Base-by-base conservation (phyloP, 352 stramenopile genomes). In the Phytophthora hibernalis region DNA sequence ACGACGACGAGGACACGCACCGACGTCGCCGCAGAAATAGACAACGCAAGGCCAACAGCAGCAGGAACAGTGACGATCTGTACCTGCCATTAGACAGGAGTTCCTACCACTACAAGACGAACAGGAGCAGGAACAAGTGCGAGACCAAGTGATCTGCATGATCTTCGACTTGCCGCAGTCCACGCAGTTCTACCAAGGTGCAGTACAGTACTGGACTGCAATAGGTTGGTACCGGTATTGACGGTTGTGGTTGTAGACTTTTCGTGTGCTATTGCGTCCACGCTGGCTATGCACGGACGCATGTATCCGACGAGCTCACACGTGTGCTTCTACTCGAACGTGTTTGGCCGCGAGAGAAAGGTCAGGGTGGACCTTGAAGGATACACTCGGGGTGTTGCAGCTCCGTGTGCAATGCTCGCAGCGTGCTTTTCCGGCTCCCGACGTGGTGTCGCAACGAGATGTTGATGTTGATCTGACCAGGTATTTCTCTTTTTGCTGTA, bases 281-380 rank as follows among this genome's bases (percentile, higher is more conserved):
- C 85, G 58, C 77, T 95, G 49, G 82, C 84, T 66, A 93, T 93
- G 85, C 87, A 96, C 73, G 87, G 87, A 48, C 85, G 87, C 61
- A 96, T 96, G 87, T 96, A 96, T 79, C 87, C 87, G 37, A 92
- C 85, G 43, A 85, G 80, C 53, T 75, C 84, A 18, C 83, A 92
- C 64, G 76, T 93, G 44, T 96, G 87, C 72, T 96, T 96, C 58
- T 94, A 96, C 78, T 94, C 87, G 54, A 94, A 94, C 57, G 80
- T 94, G 33, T 94, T 96, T 74, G 87, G 85, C 40, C 85, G 85
- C 61, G 87, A 96, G 70, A 85, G 84, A 75, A 96, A 96, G 79
- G 80, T 89, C 56, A 61, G 44, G 55, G 59, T 66, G 61, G 51
- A 74, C 56, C 64, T 70, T 70, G 13, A 56, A 77, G 48, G 42